Evolutionary conservation across 2,329 filamentous ascomycete genomes (phyloP).

Genomic region (Dryadomyces quercivorus): DNA sequence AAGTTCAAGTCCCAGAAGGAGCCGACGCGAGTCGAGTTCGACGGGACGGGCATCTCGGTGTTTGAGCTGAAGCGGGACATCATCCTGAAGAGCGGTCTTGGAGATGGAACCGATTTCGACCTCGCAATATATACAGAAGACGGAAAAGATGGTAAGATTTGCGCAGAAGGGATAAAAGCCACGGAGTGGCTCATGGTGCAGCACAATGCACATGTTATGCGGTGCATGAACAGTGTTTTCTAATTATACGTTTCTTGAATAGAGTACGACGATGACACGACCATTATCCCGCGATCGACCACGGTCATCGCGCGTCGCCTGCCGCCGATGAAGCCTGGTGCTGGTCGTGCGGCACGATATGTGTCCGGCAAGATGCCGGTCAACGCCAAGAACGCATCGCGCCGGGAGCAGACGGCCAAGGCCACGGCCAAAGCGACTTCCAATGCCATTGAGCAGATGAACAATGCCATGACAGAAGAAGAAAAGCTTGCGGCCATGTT

Average conservation of each 20-base stretch:
- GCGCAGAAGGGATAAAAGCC: too few relatives aligned
- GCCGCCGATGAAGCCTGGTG: constrained; percentile 72
- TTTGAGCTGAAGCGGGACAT: constrained; percentile 99
- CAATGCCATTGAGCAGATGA: constrained; percentile 53
- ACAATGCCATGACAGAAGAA: constrained; percentile 77
- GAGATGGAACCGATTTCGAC: constrained; percentile 94
- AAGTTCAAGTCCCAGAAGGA: constrained; percentile 99
- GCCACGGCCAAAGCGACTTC: constrained; percentile 41
- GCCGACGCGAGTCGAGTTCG: constrained; percentile 85
- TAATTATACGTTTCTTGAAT: neutral
- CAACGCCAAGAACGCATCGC: constrained; percentile 68
- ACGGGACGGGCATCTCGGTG: constrained; percentile 94
- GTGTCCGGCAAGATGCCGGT: constrained; percentile 92
- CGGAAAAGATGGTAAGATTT: constrained; percentile 70
- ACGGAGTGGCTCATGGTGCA: too few relatives aligned
- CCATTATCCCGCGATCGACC: constrained; percentile 90
- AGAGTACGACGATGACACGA: constrained; percentile 98
- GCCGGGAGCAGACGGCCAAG: constrained; percentile 51
- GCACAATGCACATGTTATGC: neutral
- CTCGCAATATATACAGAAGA: constrained; percentile 90
- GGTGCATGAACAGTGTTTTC: neutral
- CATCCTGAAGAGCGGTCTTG: constrained; percentile 83
- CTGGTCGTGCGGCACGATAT: constrained; percentile 85
- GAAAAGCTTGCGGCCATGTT: constrained; percentile 91
- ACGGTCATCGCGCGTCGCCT: constrained; percentile 82